Base-by-base conservation (phyloP, 2,329 filamentous ascomycete genomes). In the Monosporascus sp. region DNA sequence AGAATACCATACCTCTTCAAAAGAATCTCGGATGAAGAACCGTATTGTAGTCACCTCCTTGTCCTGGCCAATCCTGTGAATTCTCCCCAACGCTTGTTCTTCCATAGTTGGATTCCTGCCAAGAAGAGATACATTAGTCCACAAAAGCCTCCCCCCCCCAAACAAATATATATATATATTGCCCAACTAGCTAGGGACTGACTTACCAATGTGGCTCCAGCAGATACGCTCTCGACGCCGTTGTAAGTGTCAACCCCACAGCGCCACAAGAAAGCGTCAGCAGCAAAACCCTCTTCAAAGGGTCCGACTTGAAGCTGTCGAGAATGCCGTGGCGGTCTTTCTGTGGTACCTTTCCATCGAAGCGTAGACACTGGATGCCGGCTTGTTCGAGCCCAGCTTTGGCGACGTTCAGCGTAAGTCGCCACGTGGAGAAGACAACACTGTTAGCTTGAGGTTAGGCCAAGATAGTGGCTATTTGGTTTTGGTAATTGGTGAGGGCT, bases 361-460 rank as follows among this genome's bases (percentile, higher is more conserved):
- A 76, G 0, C 78, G 71, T 14, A 75, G 61, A 49, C 59, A 67
- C 1, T 37, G 45, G 5, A 82, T 70, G 0, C 49, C 53, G 0
- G 65, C 60, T n/a, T 71, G 53, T 0, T 66, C 55, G 0, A 82
- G 62, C 0, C 71, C 74, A 1, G 54, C 56, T 48, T 77, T 66
- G 0, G 80, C 65, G 1, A 79, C 52, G 43, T 80, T 72, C 1
- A 82, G 73, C 0, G 73, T 80, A 9, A 72, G 58, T 17, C 74
- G 71, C 78, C 79, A 82, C 0, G 67, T 74, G 0, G 78, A 80
- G 52, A 82, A 82, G 0, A 81, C 71, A 17, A 81, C 69, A 48
- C 78, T 81, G 22, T 1, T 1, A 1, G 0, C 22, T 24, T 24
- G 22, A 24, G 22, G 22, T 24, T 24, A 24, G 22, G 22, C 22